Base-by-base conservation (phyloP, 805 yeast species). In the Groenewaldozyma salmanticensis region DNA sequence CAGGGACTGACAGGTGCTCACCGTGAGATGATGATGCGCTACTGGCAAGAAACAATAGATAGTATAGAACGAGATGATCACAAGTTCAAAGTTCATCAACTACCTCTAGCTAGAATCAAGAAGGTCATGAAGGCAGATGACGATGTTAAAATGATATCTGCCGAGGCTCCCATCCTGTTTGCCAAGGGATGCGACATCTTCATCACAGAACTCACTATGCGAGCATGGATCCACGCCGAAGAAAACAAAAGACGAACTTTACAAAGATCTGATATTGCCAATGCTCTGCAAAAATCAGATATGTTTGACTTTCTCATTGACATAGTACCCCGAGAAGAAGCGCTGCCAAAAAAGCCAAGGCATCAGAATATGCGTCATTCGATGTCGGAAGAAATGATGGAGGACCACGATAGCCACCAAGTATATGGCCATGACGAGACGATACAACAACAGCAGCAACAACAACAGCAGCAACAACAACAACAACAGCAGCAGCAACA, bases 151-250 rank as follows among this genome's bases (percentile, higher is more conserved):
- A 92, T 92, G 99, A 92, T 92, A 43, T 78, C 92, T 48, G 97
- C 98, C 2, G 99, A 92, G 64, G 97, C 97, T 1, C 98, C 99
- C 2, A 87, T 92, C 27, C 64, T 92, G 45, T 92, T 92, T 66
- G 97, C 98, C 36, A 92, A 92, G 61, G 97, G 97, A 1, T 92
- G 98, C 63, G 99, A 92, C 59, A 79, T 92, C 27, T 92, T 92
- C 62, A 90, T 92, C 52, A 88, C 98, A 1, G 99, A 92, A 60
- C 67, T 92, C 42, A 88, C 99, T 11, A 88, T 92, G 96, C 71
- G 99, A 44, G 96, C 98, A 5, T 92, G 98, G 98, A 86, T 92
- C 47, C 96, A 88, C 54, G 96, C 97, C 2, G 97, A 92, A 61
- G 96, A 86, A 55, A 85, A 85, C 65, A 92, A 92, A 58, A 74